Percentiles rank a stretch among this genome's conserved stretches.
These are phyloP conservation scores for Suillus fuscotomentosus DNA, from an alignment of 768 basidiomycete genomes.

Conservation along the genomic window DNA sequence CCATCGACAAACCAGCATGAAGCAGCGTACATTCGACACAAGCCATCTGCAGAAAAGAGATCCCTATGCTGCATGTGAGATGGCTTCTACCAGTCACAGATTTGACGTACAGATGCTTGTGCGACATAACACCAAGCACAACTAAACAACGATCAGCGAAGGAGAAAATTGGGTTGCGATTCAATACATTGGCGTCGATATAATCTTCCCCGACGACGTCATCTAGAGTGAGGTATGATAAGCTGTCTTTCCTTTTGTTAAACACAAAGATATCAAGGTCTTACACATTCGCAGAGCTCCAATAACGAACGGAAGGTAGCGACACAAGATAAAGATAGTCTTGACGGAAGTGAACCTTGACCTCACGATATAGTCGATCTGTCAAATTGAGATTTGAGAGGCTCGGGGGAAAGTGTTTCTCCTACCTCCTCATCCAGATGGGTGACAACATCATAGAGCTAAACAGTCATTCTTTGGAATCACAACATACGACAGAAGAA, in stretches of 20 bases:
- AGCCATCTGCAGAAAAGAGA: not conserved
- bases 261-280: not conserved
- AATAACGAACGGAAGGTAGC: not conserved
- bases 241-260: not conserved
- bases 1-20: not conserved
- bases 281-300: not conserved
- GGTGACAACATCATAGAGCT: not conserved
- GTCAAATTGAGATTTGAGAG: not conserved
- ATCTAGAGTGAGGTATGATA: not conserved
- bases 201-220: not conserved
- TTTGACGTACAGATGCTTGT: not conserved
- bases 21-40: not conserved
- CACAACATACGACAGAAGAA: not conserved
- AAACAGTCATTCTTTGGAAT: not conserved
- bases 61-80: not conserved
- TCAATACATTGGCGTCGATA: not conserved
- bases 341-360: not conserved
- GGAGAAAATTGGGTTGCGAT: not conserved
- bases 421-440: not conserved
- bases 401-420: not conserved
- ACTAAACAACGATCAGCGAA: not conserved
- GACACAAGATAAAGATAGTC: not conserved
- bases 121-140: not conserved
- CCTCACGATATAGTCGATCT: not conserved
- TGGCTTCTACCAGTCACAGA: not conserved